phyloP scores from a whole-genome alignment of 306 rosid species.

The Fragaria nilgerrensis region DNA sequence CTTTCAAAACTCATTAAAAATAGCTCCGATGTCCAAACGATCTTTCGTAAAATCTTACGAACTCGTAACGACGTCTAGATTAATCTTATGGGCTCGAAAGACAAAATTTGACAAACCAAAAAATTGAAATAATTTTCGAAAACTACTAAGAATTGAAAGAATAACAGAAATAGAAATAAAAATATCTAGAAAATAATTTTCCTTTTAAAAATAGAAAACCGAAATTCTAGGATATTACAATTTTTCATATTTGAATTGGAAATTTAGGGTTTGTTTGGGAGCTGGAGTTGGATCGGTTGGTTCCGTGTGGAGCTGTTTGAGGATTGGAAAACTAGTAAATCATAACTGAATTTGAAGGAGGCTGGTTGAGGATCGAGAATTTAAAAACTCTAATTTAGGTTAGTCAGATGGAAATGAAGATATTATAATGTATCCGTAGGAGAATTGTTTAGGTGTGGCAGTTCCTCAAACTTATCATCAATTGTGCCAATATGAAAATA shows the following conservation, averaged over 20 bases:
- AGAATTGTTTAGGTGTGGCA: neutral
- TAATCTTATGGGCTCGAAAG: too few species aligned
- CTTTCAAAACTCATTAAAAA: too few species aligned
- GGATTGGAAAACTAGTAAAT: neutral
- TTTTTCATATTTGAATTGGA: neutral
- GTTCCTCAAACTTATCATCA: neutral
- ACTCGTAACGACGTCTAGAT: too few species aligned
- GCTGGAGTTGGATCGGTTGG: conserved; percentile 7
- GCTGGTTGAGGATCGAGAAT: neutral
- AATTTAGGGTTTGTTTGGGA: neutral
- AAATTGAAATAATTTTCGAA: too few species aligned
- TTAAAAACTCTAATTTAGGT: neutral
- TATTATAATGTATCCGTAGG: neutral
- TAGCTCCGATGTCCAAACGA: too few species aligned
- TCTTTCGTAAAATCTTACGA: too few species aligned
- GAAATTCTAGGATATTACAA: too few species aligned
- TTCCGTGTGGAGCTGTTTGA: neutral
- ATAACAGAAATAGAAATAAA: too few species aligned
- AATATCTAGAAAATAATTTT: too few species aligned
- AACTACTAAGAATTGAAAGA: too few species aligned
- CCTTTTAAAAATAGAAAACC: too few species aligned
- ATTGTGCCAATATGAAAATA: neutral
- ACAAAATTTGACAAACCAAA: too few species aligned
- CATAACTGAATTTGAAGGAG: neutral
- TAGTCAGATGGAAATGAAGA: neutral